Base-by-base conservation (phyloP, 768 basidiomycete genomes). In the Tulasnella sp. region DNA sequence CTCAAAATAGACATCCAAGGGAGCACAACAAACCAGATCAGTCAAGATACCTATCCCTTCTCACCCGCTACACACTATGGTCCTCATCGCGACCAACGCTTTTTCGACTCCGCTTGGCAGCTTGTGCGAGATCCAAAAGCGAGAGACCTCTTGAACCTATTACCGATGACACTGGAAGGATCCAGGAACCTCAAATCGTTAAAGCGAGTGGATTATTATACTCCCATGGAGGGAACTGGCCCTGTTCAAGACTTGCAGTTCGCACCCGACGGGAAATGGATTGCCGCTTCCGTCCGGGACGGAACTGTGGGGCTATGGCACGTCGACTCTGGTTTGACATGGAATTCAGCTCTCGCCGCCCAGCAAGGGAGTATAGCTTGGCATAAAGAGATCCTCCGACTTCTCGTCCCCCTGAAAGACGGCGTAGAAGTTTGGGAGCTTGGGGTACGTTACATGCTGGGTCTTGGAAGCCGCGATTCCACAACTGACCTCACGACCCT, bases 201-300 rank as follows among this genome's bases (percentile, higher is more conserved):
- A 76, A 84, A 83, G 58, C 80, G 91, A 78, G 85, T 86, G 72
- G 82, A 86, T 12, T 88, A 87, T 0, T 87, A 91, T 88, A 77
- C 81, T 91, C 29, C 86, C 86, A 11, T 88, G 89, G 68, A 67
- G 58, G 92, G 92, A 81, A 83, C 85, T 72, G 91, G 89, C 5
- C 86, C 92, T 34, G 91, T 93, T 19, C 82, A 89, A 74, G 89
- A 92, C 81, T 81, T 93, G 80, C 89, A 91, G 81, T 93, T 93
- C 82, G 91, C 90, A 0, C 91, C 91, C 1, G 88, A 92, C 81
- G 92, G 92, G 29, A 89, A 86, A 80, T 91, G 87, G 80, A 81
- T 93, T 79, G 92, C 91, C 2, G 92, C 91, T 6, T 91, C 90
- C 29, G 90, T 90, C 88, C 89, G 79, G 64, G 37, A 83, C 49